Percentiles rank a stretch among this genome's conserved stretches.
These are phyloP conservation scores for Penicillium sp. DNA, from an alignment of 2,329 filamentous ascomycete genomes.

Conservation along the genomic window DNA sequence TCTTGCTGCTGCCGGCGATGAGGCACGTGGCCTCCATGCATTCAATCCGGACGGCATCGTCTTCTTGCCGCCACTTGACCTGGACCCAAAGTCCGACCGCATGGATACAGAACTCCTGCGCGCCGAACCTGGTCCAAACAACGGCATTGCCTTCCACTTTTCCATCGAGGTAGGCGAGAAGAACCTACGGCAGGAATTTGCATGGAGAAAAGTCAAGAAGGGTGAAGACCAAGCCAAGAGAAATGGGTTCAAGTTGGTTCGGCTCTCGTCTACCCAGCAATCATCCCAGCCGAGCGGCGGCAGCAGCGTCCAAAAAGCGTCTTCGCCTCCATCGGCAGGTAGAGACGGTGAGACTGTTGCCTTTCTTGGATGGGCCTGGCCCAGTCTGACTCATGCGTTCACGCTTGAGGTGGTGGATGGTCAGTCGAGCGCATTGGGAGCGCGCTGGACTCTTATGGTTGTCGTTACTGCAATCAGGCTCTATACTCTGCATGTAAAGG, in stretches of 20 bases:
- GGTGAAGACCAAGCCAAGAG: not conserved
- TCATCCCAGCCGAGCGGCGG: not conserved
- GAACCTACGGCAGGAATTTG: not conserved
- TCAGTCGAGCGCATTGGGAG: not conserved
- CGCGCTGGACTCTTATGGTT: not conserved
- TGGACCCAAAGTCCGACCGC: not conserved
- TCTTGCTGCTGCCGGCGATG: not conserved
- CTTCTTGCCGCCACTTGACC: not conserved
- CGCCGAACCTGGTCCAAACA: not conserved
- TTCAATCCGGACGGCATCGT: conserved; percentile 1
- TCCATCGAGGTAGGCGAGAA: not conserved
- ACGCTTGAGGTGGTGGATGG: not conserved
- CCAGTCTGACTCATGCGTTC: conserved; percentile 1
- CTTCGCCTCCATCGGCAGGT: not conserved
- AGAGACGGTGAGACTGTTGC: not conserved
- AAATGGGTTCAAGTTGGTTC: conserved; percentile 1
- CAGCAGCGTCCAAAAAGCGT: not conserved
- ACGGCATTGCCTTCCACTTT: not conserved
- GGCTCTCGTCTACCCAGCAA: not conserved
- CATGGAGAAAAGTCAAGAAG: not conserved
- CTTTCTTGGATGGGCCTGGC: not conserved
- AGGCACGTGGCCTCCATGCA: not conserved
- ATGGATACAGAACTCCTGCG: not conserved
- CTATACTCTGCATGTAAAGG: conserved; percentile 1
- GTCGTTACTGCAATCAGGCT: not conserved